A percentile compares a stretch with the other conserved stretches of the same genome.
These are phyloP conservation scores for Scheffersomyces spartinae DNA, from an alignment of 805 yeast species.

Conservation along the genomic window DNA sequence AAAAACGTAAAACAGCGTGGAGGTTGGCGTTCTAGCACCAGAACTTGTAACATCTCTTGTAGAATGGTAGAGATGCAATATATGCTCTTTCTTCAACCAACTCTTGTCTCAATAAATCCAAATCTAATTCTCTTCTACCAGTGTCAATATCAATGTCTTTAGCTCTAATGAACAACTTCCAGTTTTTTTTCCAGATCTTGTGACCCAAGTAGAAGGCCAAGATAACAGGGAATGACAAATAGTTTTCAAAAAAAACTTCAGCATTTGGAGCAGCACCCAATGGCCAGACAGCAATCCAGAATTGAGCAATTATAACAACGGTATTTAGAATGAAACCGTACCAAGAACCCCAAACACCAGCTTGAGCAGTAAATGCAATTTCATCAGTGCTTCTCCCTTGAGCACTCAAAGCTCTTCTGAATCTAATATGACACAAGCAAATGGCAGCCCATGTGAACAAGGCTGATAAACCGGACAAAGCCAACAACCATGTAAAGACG, in stretches of 20 bases:
- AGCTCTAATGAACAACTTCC: conserved; percentile 18
- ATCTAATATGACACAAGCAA: conserved; percentile 30
- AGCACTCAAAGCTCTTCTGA: conserved; percentile 46
- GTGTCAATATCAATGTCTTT: conserved; percentile 24
- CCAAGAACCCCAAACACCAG: conserved; percentile 58
- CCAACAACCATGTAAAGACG: conserved; percentile 36
- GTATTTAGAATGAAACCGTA: conserved; percentile 49
- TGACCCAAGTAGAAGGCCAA: conserved; percentile 45
- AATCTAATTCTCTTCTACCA: conserved; percentile 27
- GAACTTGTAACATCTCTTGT: conserved; percentile 19
- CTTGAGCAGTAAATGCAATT: conserved; percentile 52
- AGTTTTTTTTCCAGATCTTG: conserved; percentile 37
- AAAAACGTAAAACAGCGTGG: no score
- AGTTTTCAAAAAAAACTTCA: conserved; percentile 48
- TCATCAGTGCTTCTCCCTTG: conserved; percentile 66
- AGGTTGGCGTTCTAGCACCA: conserved; percentile 26
- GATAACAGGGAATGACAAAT: conserved; percentile 54
- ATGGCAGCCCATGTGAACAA: conserved; percentile 41
- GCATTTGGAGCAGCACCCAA: conserved; percentile 42
- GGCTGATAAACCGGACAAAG: conserved; percentile 37
- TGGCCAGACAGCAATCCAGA: conserved; percentile 77
- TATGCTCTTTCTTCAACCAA: conserved; percentile 27
- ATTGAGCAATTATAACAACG: conserved; percentile 60
- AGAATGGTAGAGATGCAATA: conserved; percentile 21
- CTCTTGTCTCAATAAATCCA: conserved; percentile 27